Evolutionary conservation across 495 filamentous ascomycete genomes (phyloP).

Genomic region (Penicillium tannophilum): DNA sequence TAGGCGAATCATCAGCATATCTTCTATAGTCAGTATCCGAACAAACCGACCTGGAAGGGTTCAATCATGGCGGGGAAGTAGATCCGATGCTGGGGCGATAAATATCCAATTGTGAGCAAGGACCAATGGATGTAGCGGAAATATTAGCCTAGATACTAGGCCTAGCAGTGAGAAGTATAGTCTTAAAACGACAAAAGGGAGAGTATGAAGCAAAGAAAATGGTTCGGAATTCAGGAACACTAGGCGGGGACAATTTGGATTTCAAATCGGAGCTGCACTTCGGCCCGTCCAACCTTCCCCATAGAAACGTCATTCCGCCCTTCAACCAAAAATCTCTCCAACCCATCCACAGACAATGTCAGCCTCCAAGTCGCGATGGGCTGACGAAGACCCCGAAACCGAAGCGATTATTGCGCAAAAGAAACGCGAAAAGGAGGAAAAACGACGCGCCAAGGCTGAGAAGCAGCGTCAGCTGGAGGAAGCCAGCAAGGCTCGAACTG

Average conservation of each 20-base stretch:
- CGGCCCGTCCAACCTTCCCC: slow-evolving; percentile 28
- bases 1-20: background rate
- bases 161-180: background rate
- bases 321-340: slow-evolving; percentile 9
- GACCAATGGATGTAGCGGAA: background rate
- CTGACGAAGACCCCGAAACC: slow-evolving; percentile 70
- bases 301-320: slow-evolving; percentile 37
- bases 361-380: slow-evolving; percentile 80
- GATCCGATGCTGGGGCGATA: slow-evolving; percentile 14
- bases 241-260: slow-evolving; percentile 41
- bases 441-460: slow-evolving; percentile 81
- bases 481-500: slow-evolving; percentile 38
- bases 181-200: background rate
- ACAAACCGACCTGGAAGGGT: slow-evolving; percentile 56
- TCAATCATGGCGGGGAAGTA: slow-evolving; percentile 52
- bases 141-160: background rate
- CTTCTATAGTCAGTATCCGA: background rate
- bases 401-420: slow-evolving; percentile 68
- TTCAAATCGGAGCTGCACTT: slow-evolving; percentile 36
- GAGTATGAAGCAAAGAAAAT: slow-evolving; percentile 5
- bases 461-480: slow-evolving; percentile 76
- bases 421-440: slow-evolving; percentile 87
- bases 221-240: slow-evolving; percentile 8
- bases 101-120: background rate
- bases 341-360: slow-evolving; percentile 53